Evolutionary conservation across 495 filamentous ascomycete genomes (phyloP), one percentile per base, ranked within the genome.

Genomic region (Lasiosphaeria miniovina): DNA sequence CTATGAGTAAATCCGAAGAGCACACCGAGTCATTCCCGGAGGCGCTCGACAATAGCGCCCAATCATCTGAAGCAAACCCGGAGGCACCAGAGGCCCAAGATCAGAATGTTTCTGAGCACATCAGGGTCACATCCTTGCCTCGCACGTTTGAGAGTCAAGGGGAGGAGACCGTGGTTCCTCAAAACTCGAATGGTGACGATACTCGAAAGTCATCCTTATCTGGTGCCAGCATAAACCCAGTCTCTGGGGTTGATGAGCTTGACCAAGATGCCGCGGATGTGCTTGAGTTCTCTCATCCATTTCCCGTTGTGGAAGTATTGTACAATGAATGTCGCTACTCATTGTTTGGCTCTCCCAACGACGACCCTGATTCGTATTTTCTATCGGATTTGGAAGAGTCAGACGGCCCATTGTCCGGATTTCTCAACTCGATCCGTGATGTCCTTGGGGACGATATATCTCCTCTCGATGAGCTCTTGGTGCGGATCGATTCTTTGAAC

Each of bases 341-440:
- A 11, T 75, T 96, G 7, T 90, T 94, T 61, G 86, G 88, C 38
- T 73, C 79, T 24, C 78, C 84, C 58, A 79, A 83, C 41, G 85
- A 90, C 61, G 83, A 84, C 55, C 78, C 86, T 0, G 85, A 90
- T 51, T 82, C 83, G 9, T 95, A 84, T 64, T 90, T 96, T 54
- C 80, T 96, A 11, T 77, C 85, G 58, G 87, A 93, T 64, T 80
- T 84, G 61, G 75, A 77, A 31, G 74, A 88, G 1, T 77, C 86
- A 14, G 80, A 85, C 51, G 67, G 80, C 17, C 76, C 76, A 14
- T 72, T 96, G 34, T 69, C 72, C 31, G 76, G 81, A 36, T 76
- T 96, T 24, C 78, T 96, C 52, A 67, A 76, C 45, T 82, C 82
- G 36, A 82, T 90, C 60, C 86, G 90, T 46, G 69, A 77, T 33